Evolutionary conservation across 805 yeast species (phyloP).

Genomic region (Ogataea nitratoaversa): DNA sequence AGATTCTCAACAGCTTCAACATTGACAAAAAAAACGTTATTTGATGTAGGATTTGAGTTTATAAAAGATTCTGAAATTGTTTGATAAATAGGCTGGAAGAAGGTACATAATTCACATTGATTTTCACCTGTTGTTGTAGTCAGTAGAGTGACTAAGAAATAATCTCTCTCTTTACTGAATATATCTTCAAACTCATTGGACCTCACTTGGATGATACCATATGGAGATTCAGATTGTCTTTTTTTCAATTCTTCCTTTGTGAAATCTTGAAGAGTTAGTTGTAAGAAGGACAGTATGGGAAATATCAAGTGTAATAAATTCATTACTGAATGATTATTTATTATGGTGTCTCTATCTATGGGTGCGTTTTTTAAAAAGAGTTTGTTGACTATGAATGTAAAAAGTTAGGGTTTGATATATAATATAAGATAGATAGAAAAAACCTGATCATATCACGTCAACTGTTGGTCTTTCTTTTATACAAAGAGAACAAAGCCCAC

Average conservation of each 20-base stretch:
- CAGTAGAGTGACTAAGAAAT: constrained; percentile 46
- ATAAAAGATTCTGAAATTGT: constrained; percentile 41
- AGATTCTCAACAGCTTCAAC: constrained; percentile 49
- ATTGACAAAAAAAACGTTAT: constrained; percentile 41
- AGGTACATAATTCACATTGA: constrained; percentile 46
- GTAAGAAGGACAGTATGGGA: not conserved
- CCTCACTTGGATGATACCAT: constrained; percentile 40
- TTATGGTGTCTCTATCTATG: too few species aligned
- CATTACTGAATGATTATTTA: not conserved
- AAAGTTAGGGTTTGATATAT: too few species aligned
- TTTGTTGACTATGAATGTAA: too few species aligned
- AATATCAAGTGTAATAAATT: not conserved
- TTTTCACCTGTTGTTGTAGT: constrained; percentile 41
- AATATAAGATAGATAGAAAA: too few species aligned
- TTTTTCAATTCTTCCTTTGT: constrained; percentile 13
- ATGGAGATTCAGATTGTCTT: constrained; percentile 13
- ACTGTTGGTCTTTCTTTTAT: too few species aligned
- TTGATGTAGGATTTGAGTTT: constrained; percentile 37
- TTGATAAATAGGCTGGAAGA: constrained; percentile 37
- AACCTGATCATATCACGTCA: too few species aligned
- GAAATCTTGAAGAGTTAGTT: constrained; percentile 9
- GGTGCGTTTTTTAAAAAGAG: too few species aligned
- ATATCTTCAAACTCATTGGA: constrained; percentile 37
- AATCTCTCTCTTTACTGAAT: constrained; percentile 46
- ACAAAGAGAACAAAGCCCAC: too few species aligned